Base-by-base conservation (phyloP, 257 asterid species). In the Solanum etuberosum region DNA sequence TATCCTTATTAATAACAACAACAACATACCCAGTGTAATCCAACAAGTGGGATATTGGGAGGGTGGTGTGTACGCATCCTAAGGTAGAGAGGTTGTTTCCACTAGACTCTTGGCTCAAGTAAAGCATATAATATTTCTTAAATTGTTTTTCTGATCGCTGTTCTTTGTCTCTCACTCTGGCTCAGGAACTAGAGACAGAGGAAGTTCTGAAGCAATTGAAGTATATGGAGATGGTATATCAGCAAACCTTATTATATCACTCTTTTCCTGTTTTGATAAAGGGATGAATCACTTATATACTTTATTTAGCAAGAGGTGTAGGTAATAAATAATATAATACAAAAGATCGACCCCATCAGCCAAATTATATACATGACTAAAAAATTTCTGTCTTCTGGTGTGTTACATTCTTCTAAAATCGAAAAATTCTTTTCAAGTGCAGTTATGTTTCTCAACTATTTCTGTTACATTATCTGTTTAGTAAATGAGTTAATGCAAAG, bases 191-290 rank as follows among this genome's bases (percentile, higher is more conserved):
- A 40, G 95, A 90, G 38, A 96, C 95, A 1, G 98, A 93, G 71
- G 97, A 95, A 90, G 93, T 96, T 89, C 85, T 93, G 91, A 96
- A 91, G 91, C 98, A 96, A 84, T 86, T 96, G 88, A 96, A 96
- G 91, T 96, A 93, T 87, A 72, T 92, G 51, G 98, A 96, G 90
- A 90, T 88, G 98, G 98, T 95, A 92, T 46, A 94, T 85, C 54
- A 63, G n/a, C 25, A 78, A 73, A 57, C 76, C 82, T 88, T 77
- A 27, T 21, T 70, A 84, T 68, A n/a, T 61, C 38, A 67, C 86
- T 29, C 73, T 82, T 27, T 31, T 63, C 15, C 34, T 29, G 70
- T 86, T 71, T 63, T 25, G 20, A 35, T 61, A 38, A 23, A 51
- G 59, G 43, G 86, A 43, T 32, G 71, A 40, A 2, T 21, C 65